phyloP scores from a whole-genome alignment of 805 yeast genomes.

The Saccharomycodes ludwigii region DNA sequence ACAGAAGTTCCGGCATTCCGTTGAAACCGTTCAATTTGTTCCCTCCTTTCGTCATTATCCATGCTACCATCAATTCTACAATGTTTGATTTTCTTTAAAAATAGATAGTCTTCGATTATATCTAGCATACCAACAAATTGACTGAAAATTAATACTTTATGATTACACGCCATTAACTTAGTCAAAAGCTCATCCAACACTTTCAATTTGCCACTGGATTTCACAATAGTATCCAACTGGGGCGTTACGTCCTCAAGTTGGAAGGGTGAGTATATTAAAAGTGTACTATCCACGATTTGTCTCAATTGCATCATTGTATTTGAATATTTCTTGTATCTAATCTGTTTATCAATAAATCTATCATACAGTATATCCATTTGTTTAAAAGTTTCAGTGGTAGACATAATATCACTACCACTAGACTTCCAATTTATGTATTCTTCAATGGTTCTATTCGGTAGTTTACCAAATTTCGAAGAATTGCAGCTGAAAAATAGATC shows the following conservation, averaged over 20 bases:
- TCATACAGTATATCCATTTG: slow-evolving; percentile 19
- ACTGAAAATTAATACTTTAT: slow-evolving; percentile 70
- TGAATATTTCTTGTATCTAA: slow-evolving; percentile 41
- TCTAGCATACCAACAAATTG: slow-evolving; percentile 84
- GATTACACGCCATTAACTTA: slow-evolving; percentile 36
- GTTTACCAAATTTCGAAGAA: slow-evolving; percentile 17
- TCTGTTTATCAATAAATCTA: slow-evolving; percentile 26
- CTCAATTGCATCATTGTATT: slow-evolving; percentile 78
- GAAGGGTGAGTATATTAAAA: slow-evolving; percentile 73
- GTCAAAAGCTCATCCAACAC: slow-evolving; percentile 48
- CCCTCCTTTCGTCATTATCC: slow-evolving; percentile 51
- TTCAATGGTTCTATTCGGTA: slow-evolving; percentile 26
- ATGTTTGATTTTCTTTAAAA: slow-evolving; percentile 29
- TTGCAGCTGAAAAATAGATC: slow-evolving; percentile 40
- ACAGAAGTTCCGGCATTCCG: slow-evolving; percentile 3
- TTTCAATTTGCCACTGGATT: slow-evolving; percentile 61
- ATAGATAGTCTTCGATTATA: slow-evolving; percentile 63
- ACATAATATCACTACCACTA: slow-evolving; percentile 3
- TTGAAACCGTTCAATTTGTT: slow-evolving; percentile 38
- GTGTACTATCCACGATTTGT: slow-evolving; percentile 77
- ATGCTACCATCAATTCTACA: slow-evolving; percentile 73
- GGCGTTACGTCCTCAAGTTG: slow-evolving; percentile 29
- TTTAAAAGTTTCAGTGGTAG: slow-evolving; percentile 7
- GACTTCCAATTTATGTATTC: slow-evolving; percentile 28
- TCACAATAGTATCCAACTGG: slow-evolving; percentile 29